Percentiles rank a stretch among this genome's conserved stretches.
Evolutionary conservation across 306 rosid genomes (phyloP).

Genomic region (Prinsepia uniflora): DNA sequence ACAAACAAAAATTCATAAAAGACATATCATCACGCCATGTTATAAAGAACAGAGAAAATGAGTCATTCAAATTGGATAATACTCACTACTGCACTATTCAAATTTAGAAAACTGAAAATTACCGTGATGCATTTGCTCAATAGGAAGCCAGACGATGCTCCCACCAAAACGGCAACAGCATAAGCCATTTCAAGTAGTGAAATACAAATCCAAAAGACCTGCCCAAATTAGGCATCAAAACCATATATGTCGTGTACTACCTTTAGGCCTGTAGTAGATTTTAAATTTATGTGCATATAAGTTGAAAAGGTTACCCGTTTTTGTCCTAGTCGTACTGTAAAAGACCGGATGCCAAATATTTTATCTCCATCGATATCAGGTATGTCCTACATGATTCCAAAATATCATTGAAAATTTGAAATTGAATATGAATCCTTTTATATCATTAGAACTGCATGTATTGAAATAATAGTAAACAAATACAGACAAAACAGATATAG

Average conservation of each 20-base stretch:
- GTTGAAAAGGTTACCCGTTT: slow-evolving; percentile 46
- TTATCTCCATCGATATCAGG: slow-evolving; percentile 97
- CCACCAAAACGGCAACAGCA: slow-evolving; percentile 62
- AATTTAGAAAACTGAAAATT: slow-evolving; percentile 23
- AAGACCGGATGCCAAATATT: slow-evolving; percentile 73
- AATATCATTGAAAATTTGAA: slow-evolving; percentile 6
- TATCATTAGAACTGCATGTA: slow-evolving; percentile 1
- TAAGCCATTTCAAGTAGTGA: slow-evolving; percentile 83
- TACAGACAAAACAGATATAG: not conserved
- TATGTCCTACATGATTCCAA: slow-evolving; percentile 59
- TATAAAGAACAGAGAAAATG: not conserved
- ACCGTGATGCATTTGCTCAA: slow-evolving; percentile 85
- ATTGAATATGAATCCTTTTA: not conserved
- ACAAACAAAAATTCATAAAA: not conserved
- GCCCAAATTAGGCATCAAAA: slow-evolving; percentile 31
- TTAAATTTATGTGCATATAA: slow-evolving; percentile 6
- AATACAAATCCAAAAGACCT: slow-evolving; percentile 95
- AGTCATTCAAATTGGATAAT: not conserved
- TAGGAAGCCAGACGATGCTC: slow-evolving; percentile 61
- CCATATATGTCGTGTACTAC: not conserved
- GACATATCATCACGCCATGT: not conserved
- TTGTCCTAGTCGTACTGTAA: slow-evolving; percentile 89
- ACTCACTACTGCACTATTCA: not conserved
- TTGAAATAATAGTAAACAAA: slow-evolving; percentile 11
- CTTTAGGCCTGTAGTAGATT: slow-evolving; percentile 14